phyloP scores from a whole-genome alignment of 75 land plant species.

The Cryptomeria japonica region DNA sequence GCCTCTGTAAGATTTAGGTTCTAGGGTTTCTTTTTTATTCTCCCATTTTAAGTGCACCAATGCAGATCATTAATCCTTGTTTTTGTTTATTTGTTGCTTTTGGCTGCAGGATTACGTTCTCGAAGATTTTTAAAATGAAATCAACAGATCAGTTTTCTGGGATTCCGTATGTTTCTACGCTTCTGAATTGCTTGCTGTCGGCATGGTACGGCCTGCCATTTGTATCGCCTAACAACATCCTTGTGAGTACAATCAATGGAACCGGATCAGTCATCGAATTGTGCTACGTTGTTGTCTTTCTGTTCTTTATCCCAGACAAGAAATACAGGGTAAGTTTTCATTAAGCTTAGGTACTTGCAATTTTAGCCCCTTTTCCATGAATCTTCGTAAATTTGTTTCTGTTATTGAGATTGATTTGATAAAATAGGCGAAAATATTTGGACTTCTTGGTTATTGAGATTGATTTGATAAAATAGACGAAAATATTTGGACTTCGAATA shows the following conservation, averaged over 20 bases:
- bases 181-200: constrained; percentile 68
- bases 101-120: constrained; percentile 48
- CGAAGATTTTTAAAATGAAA: constrained; percentile 41
- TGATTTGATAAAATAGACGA: not conserved
- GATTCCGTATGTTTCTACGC: constrained; percentile 61
- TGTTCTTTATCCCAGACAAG: constrained; percentile 38
- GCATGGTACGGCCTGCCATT: constrained; percentile 77
- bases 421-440: constrained; percentile 19
- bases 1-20: not conserved
- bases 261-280: constrained; percentile 64
- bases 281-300: constrained; percentile 57
- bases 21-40: not conserved
- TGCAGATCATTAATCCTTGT: not conserved
- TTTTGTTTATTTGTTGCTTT: not conserved
- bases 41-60: no score
- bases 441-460: not conserved
- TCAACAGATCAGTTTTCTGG: constrained; percentile 72
- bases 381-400: no score
- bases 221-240: constrained; percentile 68
- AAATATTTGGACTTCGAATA: constrained; percentile 12
- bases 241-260: constrained; percentile 74
- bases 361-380: no score
- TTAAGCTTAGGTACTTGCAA: no score
- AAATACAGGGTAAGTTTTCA: constrained; percentile 30
- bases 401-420: not conserved